Conservation (phyloP, 192 early-diverging fungal genomes). For the Funneliformis mosseae region DNA sequence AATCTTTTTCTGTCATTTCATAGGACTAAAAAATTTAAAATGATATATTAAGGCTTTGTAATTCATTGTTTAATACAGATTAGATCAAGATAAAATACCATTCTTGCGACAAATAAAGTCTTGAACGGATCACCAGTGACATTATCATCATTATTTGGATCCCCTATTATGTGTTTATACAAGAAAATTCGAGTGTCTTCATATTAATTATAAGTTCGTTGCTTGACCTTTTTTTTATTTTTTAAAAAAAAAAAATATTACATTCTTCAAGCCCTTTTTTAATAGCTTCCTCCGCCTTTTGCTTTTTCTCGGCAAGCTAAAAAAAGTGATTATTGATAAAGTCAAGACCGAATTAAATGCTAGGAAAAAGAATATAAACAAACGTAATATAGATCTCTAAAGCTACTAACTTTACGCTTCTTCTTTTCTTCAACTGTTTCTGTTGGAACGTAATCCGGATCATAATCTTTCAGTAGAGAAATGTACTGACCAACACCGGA, state of each 20-base stretch:
- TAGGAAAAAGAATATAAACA: too few species aligned
- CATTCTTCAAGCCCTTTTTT: conserved; percentile 55
- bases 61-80: background rate
- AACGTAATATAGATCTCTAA: background rate
- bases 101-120: conserved; percentile 83
- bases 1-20: conserved; percentile 73
- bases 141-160: conserved; percentile 73
- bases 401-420: conserved; percentile 60
- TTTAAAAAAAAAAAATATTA: conserved; percentile 33
- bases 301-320: conserved; percentile 57
- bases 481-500: conserved; percentile 64
- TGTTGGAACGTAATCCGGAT: conserved; percentile 72
- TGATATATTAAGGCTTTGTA: background rate
- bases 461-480: conserved; percentile 54
- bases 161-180: conserved; percentile 49
- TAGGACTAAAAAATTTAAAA: conserved; percentile 52
- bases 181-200: background rate
- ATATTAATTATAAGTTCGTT: background rate
- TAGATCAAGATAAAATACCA: conserved; percentile 48
- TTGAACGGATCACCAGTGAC: conserved; percentile 88
- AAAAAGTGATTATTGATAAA: background rate
- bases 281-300: conserved; percentile 63
- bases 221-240: background rate
- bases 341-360: too few species aligned
- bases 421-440: conserved; percentile 69